Conservation (phyloP, 768 basidiomycete genomes). For the Leccinum imitatum region DNA sequence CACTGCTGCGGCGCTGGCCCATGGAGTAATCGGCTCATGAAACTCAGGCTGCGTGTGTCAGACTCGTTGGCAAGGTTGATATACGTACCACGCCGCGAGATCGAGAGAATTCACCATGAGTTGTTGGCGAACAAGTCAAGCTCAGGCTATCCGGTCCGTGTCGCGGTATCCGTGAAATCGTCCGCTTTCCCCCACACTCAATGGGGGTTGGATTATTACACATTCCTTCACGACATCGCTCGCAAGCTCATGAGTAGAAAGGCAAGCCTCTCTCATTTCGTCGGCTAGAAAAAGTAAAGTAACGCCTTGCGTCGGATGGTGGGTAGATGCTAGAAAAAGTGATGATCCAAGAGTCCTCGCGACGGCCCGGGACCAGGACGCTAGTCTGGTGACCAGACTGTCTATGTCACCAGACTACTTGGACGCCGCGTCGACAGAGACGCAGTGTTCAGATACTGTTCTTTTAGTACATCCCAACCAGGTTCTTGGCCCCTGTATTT, state of each 20-base stretch:
- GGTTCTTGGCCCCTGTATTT: not conserved
- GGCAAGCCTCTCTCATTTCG: not conserved
- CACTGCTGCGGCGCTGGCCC: not conserved
- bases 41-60: too few relatives aligned
- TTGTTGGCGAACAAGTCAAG: too few relatives aligned
- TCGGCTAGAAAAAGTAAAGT: not conserved
- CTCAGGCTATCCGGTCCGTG: too few relatives aligned
- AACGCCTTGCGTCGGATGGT: not conserved
- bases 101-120: too few relatives aligned
- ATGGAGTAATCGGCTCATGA: too few relatives aligned
- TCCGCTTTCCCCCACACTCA: too few relatives aligned
- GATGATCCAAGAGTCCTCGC: slow-evolving; percentile 2
- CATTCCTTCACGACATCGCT: not conserved
- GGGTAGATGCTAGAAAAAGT: slow-evolving; percentile 20
- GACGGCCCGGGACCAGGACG: slow-evolving; percentile 8
- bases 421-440: not conserved
- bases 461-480: too few relatives aligned
- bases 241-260: not conserved
- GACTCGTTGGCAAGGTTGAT: too few relatives aligned
- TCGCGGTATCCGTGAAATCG: too few relatives aligned
- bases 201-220: not conserved
- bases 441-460: too few relatives aligned
- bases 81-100: too few relatives aligned
- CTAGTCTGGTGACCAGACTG: too few relatives aligned
- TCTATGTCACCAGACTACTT: not conserved